phyloP scores from a whole-genome alignment of 2,329 filamentous ascomycete species.

The Alternaria sp. region DNA sequence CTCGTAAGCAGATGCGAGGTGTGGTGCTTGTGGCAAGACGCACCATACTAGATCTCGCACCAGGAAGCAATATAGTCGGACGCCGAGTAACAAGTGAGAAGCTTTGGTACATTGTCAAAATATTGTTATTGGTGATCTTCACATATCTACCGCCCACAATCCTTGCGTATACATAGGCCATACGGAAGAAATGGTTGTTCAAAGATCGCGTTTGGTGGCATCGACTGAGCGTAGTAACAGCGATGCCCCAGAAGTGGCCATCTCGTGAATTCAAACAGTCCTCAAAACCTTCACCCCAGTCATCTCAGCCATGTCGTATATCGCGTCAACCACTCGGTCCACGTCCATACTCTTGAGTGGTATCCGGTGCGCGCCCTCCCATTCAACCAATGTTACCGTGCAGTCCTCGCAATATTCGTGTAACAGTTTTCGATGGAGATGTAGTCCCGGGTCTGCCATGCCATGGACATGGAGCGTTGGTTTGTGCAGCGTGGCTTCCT shows the following conservation, averaged over 20 bases:
- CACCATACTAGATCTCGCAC: too few relatives aligned
- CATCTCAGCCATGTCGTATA: slow-evolving; percentile 61
- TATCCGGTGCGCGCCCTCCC: slow-evolving; percentile 76
- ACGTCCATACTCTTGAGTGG: slow-evolving; percentile 75
- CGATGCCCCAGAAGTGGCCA: not conserved
- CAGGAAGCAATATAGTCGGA: too few relatives aligned
- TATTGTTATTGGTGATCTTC: not conserved
- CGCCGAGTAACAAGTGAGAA: too few relatives aligned
- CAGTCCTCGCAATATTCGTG: slow-evolving; percentile 67
- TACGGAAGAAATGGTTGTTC: not conserved
- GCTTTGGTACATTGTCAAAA: not conserved
- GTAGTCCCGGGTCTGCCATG: slow-evolving; percentile 65
- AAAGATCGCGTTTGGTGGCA: not conserved
- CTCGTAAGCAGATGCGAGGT: too few relatives aligned
- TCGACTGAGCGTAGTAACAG: not conserved
- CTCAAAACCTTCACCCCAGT: slow-evolving; percentile 54
- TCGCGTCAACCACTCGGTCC: slow-evolving; percentile 61
- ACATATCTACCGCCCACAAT: not conserved
- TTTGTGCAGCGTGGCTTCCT: slow-evolving; percentile 59
- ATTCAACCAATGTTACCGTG: slow-evolving; percentile 69
- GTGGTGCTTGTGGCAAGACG: too few relatives aligned
- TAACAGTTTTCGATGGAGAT: slow-evolving; percentile 65
- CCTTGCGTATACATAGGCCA: not conserved
- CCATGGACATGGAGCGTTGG: slow-evolving; percentile 76
- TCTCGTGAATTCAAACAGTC: slow-evolving; percentile 30